phyloP scores from a whole-genome alignment of 345 rosid genomes.

The Camelina laxa region DNA sequence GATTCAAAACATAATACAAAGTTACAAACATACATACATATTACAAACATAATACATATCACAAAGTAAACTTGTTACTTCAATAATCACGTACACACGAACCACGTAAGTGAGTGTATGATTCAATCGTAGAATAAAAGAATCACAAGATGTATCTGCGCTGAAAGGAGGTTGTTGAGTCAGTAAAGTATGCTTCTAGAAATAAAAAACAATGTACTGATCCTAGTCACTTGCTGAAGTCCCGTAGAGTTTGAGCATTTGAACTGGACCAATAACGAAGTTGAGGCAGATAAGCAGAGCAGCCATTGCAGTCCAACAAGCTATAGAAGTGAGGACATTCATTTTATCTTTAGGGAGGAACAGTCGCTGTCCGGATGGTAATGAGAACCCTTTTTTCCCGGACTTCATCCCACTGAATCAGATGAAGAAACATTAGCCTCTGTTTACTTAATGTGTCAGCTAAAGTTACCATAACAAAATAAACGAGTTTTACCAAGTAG shows the following conservation, averaged over 20 bases:
- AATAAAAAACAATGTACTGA: no score
- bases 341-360: constrained; percentile 71
- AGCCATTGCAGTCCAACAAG: constrained; percentile 78
- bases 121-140: no score
- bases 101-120: no score
- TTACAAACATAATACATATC: no score
- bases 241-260: constrained; percentile 76
- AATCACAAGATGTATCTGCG: no score
- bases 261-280: constrained; percentile 62
- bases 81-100: no score
- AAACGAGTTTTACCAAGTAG: constrained; percentile 66
- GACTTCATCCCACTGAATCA: constrained; percentile 79
- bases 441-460: constrained; percentile 15
- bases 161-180: no score
- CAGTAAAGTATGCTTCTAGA: no score
- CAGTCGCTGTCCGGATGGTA: constrained; percentile 75
- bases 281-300: constrained; percentile 58
- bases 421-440: constrained; percentile 23
- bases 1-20: no score
- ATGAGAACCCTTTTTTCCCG: constrained; percentile 92
- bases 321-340: constrained; percentile 72
- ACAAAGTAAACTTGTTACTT: no score
- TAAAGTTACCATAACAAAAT: constrained; percentile 16
- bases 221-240: no score
- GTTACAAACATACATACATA: no score